A percentile compares a stretch with the other conserved stretches of the same genome.
Conservation (phyloP, 2,329 filamentous ascomycete genomes). For the Helicocarpus griseus region DNA sequence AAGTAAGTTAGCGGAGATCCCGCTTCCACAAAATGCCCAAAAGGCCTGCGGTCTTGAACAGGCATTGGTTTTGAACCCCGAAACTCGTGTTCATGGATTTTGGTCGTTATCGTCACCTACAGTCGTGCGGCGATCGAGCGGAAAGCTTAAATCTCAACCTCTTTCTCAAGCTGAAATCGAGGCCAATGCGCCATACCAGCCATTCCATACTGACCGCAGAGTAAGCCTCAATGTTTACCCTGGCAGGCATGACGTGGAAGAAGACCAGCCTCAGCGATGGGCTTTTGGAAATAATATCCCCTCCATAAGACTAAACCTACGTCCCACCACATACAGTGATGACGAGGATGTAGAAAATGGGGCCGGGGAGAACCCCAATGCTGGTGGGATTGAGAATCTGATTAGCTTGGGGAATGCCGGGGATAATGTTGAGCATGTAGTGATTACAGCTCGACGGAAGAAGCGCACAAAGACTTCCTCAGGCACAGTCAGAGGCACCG, state of each 20-base stretch:
- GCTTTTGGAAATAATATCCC: slow-evolving; percentile 45
- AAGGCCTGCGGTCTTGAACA: slow-evolving; percentile 48
- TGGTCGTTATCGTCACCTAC: slow-evolving; percentile 32
- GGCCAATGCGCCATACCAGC: slow-evolving; percentile 89
- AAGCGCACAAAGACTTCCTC: slow-evolving; percentile 33
- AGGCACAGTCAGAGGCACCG: slow-evolving; percentile 22
- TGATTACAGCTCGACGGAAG: slow-evolving; percentile 69
- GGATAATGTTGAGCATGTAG: slow-evolving; percentile 62
- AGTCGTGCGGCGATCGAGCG: slow-evolving; percentile 31
- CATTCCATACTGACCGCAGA: slow-evolving; percentile 84
- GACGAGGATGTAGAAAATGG: slow-evolving; percentile 28
- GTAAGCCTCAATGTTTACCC: slow-evolving; percentile 66
- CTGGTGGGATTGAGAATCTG: slow-evolving; percentile 39
- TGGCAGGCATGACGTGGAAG: slow-evolving; percentile 28
- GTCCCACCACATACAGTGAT: slow-evolving; percentile 31
- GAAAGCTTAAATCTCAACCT: slow-evolving; percentile 34
- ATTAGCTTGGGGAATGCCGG: slow-evolving; percentile 44
- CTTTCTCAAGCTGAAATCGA: slow-evolving; percentile 81
- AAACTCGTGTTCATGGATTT: slow-evolving; percentile 24
- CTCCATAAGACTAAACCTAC: slow-evolving; percentile 38
- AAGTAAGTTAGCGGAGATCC: slow-evolving; percentile 56
- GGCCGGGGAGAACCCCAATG: slow-evolving; percentile 20
- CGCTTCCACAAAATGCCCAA: slow-evolving; percentile 54
- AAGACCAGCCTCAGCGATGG: slow-evolving; percentile 37
- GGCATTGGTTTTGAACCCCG: slow-evolving; percentile 43